These are phyloP conservation scores for Glycine tomentella DNA, from an alignment of 306 rosid genomes.

Conservation along the genomic window DNA sequence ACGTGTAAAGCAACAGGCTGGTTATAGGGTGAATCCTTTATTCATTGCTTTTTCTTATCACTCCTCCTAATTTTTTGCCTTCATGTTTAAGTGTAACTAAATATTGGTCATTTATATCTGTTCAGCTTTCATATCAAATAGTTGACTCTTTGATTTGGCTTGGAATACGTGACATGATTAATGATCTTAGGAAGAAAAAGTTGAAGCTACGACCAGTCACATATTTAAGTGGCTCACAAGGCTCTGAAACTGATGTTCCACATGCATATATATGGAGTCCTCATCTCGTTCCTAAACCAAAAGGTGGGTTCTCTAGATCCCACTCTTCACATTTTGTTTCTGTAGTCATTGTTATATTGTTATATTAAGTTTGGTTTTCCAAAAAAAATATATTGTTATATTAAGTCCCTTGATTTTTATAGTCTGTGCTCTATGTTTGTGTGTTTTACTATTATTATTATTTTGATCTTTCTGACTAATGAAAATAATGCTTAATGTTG, in stretches of 20 bases:
- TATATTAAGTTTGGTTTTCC: no score
- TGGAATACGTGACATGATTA: constrained; percentile 97
- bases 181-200: constrained; percentile 92
- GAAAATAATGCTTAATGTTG: background rate
- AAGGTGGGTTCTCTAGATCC: constrained; percentile 66
- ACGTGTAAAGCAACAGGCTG: constrained; percentile 95
- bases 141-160: constrained; percentile 98
- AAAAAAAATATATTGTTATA: background rate
- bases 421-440: constrained; percentile 15
- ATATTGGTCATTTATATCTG: constrained; percentile 33
- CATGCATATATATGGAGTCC: constrained; percentile 99
- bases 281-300: constrained; percentile 99
- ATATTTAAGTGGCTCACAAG: constrained; percentile 98
- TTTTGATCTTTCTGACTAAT: constrained; percentile 20
- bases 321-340: constrained; percentile 25
- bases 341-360: background rate
- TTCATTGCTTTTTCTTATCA: constrained; percentile 23
- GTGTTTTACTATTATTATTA: constrained; percentile 15
- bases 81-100: constrained; percentile 22
- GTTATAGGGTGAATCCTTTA: constrained; percentile 76
- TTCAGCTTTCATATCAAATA: constrained; percentile 96
- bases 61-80: constrained; percentile 30
- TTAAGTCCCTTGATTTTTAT: constrained; percentile 19
- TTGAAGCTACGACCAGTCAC: constrained; percentile 96
- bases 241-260: constrained; percentile 87